Percentiles rank a stretch among this genome's conserved stretches.
These are phyloP conservation scores for Arabidopsis suecica DNA, from an alignment of 345 rosid species.

Conservation along the genomic window DNA sequence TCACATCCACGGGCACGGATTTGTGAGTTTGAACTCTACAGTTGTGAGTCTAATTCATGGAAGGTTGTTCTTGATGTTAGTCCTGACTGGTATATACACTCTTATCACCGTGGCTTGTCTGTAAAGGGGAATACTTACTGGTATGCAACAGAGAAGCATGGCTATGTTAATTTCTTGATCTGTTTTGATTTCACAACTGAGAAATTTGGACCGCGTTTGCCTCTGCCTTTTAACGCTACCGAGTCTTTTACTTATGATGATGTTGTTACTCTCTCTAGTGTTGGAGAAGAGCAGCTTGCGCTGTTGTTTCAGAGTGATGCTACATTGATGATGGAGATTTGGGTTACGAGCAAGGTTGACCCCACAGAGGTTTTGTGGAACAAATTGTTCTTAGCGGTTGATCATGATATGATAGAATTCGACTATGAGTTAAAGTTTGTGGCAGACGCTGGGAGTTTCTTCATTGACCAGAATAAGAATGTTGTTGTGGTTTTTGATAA, in stretches of 20 bases:
- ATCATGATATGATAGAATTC: not conserved
- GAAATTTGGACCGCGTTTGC: not conserved
- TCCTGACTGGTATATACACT: not conserved
- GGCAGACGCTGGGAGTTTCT: not conserved
- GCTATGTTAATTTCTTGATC: not conserved
- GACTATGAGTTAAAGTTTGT: not conserved
- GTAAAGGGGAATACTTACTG: constrained; percentile 1
- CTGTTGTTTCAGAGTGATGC: not conserved
- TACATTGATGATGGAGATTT: not conserved
- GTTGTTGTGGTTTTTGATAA: not conserved
- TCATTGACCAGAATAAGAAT: not conserved
- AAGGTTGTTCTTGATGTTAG: not conserved
- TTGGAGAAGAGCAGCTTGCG: not conserved
- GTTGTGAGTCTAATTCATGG: not conserved
- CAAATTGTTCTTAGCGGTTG: not conserved
- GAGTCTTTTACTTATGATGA: not conserved
- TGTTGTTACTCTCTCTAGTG: not conserved
- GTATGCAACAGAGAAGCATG: not conserved
- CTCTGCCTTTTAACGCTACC: not conserved
- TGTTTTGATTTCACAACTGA: constrained; percentile 7
- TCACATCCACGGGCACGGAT: no score
- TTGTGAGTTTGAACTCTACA: not conserved
- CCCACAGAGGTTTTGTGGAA: not conserved
- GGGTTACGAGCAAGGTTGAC: not conserved
- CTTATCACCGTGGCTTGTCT: not conserved